A percentile compares a stretch with the other conserved stretches of the same genome.
Conservation (phyloP, 2,329 filamentous ascomycete species). For the Penicillium sp. region DNA sequence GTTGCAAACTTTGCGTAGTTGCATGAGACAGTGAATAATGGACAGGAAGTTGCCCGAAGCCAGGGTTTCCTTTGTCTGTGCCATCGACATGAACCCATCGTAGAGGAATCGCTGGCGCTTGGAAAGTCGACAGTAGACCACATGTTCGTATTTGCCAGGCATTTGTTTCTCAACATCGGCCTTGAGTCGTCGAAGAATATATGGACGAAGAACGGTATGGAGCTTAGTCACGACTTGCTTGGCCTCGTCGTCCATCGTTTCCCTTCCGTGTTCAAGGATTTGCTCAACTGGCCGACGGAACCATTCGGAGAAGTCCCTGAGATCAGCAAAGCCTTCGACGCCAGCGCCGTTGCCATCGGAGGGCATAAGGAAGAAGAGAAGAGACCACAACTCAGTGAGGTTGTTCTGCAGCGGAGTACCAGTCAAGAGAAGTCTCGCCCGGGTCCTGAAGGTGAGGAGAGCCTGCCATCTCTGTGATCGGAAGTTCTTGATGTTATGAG, state of each 20-base stretch:
- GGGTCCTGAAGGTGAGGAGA: slow-evolving; percentile 89
- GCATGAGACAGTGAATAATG: slow-evolving; percentile 98
- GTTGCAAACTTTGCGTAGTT: slow-evolving; percentile 96
- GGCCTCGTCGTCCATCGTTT: slow-evolving; percentile 92
- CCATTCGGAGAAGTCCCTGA: slow-evolving; percentile 96
- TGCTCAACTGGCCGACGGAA: slow-evolving; percentile 95
- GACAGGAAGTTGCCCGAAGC: slow-evolving; percentile 94
- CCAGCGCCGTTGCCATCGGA: slow-evolving; percentile 74
- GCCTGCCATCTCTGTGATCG: slow-evolving; percentile 97
- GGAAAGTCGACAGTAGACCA: slow-evolving; percentile 92
- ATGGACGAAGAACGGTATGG: slow-evolving; percentile 90
- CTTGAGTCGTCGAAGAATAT: slow-evolving; percentile 87
- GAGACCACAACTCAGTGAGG: slow-evolving; percentile 92
- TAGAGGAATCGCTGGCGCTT: slow-evolving; percentile 95
- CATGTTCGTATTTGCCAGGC: slow-evolving; percentile 96
- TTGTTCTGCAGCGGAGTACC: slow-evolving; percentile 98
- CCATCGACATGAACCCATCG: slow-evolving; percentile 90
- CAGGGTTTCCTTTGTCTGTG: slow-evolving; percentile 85
- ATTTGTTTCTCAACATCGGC: slow-evolving; percentile 99
- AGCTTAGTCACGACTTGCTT: slow-evolving; percentile 89
- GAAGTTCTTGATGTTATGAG: slow-evolving; percentile 99
- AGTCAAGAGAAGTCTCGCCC: slow-evolving; percentile 82
- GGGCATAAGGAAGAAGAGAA: slow-evolving; percentile 95
- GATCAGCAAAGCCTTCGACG: slow-evolving; percentile 85
- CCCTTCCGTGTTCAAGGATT: slow-evolving; percentile 90